These are phyloP conservation scores for Alternaria panax DNA, from an alignment of 2,329 filamentous ascomycete species.

Conservation along the genomic window DNA sequence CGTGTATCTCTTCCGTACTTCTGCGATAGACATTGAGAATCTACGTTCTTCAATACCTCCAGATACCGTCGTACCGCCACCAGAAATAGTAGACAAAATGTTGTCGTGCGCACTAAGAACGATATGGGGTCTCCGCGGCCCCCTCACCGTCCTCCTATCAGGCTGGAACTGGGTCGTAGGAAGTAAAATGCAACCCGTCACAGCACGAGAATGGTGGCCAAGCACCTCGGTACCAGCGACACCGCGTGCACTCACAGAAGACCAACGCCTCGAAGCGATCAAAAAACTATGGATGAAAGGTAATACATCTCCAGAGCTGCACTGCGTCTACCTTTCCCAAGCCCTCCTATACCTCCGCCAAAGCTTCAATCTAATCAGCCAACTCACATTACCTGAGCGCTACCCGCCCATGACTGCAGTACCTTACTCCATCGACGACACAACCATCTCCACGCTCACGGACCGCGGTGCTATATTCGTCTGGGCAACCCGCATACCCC, in stretches of 20 bases:
- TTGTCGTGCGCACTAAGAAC: conserved; percentile 34
- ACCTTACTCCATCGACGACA: conserved; percentile 40
- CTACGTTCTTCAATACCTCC: conserved; percentile 34
- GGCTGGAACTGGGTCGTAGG: conserved; percentile 43
- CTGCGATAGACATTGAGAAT: conserved; percentile 41
- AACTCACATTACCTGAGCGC: conserved; percentile 34
- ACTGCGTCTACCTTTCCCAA: conserved; percentile 29
- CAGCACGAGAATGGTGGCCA: conserved; percentile 47
- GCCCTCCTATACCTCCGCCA: conserved; percentile 39
- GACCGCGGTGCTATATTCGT: conserved; percentile 46
- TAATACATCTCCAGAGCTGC: conserved; percentile 15
- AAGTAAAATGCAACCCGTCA: conserved; percentile 37
- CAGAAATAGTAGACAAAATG: conserved; percentile 37
- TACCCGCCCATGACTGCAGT: conserved; percentile 39
- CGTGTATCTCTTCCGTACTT: conserved; percentile 46
- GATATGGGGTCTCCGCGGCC: conserved; percentile 43
- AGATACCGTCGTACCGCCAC: conserved; percentile 24
- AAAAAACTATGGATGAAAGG: conserved; percentile 36
- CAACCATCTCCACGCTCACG: conserved; percentile 35
- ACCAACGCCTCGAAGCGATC: conserved; percentile 33
- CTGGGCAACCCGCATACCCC: conserved; percentile 39
- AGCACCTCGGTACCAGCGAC: conserved; percentile 29
- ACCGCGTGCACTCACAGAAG: conserved; percentile 37
- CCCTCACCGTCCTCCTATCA: conserved; percentile 39
- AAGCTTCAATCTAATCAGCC: conserved; percentile 40